These are phyloP conservation scores for Samsoniella hepiali DNA, from an alignment of 2,329 filamentous ascomycete genomes.

Conservation along the genomic window DNA sequence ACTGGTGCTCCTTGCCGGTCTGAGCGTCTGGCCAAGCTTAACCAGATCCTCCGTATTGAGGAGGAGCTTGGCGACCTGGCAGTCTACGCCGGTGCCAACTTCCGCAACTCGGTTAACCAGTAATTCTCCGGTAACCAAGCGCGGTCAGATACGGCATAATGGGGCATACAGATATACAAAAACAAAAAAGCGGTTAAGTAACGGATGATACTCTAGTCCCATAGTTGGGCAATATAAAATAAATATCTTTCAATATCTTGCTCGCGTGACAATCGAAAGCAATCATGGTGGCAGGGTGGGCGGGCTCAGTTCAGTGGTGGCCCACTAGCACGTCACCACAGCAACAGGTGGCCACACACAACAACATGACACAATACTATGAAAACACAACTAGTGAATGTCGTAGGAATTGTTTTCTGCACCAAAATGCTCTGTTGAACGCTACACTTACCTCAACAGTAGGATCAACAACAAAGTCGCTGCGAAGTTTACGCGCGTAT, in stretches of 20 bases:
- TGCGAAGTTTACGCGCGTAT: neutral
- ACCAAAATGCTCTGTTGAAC: neutral
- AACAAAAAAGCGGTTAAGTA: neutral
- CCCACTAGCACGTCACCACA: conserved; percentile 15
- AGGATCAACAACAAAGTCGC: neutral
- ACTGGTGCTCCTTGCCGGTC: conserved; percentile 93
- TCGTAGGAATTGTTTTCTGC: neutral
- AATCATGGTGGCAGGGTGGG: neutral
- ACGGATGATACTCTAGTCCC: neutral
- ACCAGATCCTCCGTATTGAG: conserved; percentile 99
- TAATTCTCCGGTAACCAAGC: conserved; percentile 46
- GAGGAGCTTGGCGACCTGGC: conserved; percentile 94
- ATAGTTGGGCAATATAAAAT: neutral
- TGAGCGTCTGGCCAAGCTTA: conserved; percentile 98
- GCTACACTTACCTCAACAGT: conserved; percentile 2
- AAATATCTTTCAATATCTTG: neutral
- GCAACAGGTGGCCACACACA: conserved; percentile 14
- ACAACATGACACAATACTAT: neutral
- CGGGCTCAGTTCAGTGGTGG: too few relatives aligned
- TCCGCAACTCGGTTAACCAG: conserved; percentile 87
- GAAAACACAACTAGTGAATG: conserved; percentile 5
- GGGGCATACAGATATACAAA: neutral
- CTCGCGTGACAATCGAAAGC: neutral
- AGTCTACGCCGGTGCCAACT: conserved; percentile 86
- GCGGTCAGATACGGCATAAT: neutral